phyloP scores from a whole-genome alignment of 2,329 filamentous ascomycete species.

The Trichoderma atrobrunneum region DNA sequence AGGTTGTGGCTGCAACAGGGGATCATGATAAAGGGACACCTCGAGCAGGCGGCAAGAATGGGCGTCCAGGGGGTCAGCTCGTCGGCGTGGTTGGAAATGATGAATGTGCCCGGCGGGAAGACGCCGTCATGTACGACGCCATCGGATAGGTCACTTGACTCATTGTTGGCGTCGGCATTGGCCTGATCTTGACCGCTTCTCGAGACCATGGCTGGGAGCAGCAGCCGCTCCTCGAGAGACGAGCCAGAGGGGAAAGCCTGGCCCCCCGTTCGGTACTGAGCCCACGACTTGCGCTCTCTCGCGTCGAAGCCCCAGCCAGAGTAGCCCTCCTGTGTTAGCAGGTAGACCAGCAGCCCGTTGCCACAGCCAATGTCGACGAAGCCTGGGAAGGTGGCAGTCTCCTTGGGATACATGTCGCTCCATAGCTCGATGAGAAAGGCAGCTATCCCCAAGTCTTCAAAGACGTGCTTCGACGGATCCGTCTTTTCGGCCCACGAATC shows the following conservation, averaged over 20 bases:
- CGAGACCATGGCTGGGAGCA: conserved; percentile 44
- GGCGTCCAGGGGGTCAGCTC: conserved; percentile 97
- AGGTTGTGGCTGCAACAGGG: conserved; percentile 93
- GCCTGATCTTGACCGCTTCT: background rate
- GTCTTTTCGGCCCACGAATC: conserved; percentile 81
- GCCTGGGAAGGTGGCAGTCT: conserved; percentile 62
- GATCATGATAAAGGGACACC: conserved; percentile 84
- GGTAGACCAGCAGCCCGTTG: conserved; percentile 84
- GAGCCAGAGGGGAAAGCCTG: conserved; percentile 28
- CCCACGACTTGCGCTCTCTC: conserved; percentile 80
- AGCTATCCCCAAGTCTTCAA: conserved; percentile 88
- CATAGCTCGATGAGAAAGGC: conserved; percentile 92
- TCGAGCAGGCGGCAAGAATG: conserved; percentile 71
- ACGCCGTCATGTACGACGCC: conserved; percentile 53
- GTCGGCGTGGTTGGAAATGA: conserved; percentile 96
- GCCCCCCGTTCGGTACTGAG: conserved; percentile 54
- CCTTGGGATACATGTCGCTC: conserved; percentile 69
- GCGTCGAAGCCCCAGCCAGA: conserved; percentile 89
- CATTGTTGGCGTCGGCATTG: background rate
- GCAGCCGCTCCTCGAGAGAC: conserved; percentile 45
- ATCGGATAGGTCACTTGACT: background rate
- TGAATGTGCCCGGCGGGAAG: conserved; percentile 76
- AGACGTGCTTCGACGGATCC: conserved; percentile 87
- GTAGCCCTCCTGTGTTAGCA: conserved; percentile 79
- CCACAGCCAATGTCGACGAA: conserved; percentile 97